Evolutionary conservation across 2,329 filamentous ascomycete species (phyloP), one percentile per base, ranked within the genome.

Genomic region (Colletotrichum graminicola): DNA sequence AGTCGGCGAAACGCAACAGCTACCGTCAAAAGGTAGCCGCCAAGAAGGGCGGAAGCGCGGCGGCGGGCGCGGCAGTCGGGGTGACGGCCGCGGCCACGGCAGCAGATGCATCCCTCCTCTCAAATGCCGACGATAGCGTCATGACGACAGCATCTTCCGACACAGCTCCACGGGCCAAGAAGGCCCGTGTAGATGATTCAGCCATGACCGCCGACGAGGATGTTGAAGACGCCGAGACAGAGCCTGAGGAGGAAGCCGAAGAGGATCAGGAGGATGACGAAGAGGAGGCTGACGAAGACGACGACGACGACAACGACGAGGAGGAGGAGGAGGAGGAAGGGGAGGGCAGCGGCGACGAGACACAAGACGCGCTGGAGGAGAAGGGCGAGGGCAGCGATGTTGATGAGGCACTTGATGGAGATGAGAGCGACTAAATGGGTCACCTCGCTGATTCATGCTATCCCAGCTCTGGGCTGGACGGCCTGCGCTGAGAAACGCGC

Each of bases 1-100:
- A 94, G 79, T 89, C 91, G 26, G 90, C 91, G 67, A 94, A 94
- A 82, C 90, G 92, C 63, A 93, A 91, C 75, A 89, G 87, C 21
- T 93, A 94, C 81, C 88, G 91, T 63, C 89, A 90, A 76, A 92
- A 91, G 76, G 88, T 91, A 23, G 90, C 90, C 45, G 91, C 90
- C 64, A 88, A 90, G 64, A 93, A 92, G 80, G 82, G 75, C 10
- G 75, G 71, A 55, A 74, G 76, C 72, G 71, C 68, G 29, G 73
- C 73, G 18, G 61, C 67, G 43, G 70, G 69, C 49, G 71, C 71
- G 34, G 73, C 62, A 71, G 23, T 69, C 32, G 51, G 76, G 75
- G 23, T 78, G 76, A 61, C 79, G 76, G 43, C 75, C 78, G 59
- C 84, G 82, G 78, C 85, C 82, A 76, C 66, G 75, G 83, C 80